Evolutionary conservation across 257 asterid genomes (phyloP).

Genomic region (Penstemon eatonii): DNA sequence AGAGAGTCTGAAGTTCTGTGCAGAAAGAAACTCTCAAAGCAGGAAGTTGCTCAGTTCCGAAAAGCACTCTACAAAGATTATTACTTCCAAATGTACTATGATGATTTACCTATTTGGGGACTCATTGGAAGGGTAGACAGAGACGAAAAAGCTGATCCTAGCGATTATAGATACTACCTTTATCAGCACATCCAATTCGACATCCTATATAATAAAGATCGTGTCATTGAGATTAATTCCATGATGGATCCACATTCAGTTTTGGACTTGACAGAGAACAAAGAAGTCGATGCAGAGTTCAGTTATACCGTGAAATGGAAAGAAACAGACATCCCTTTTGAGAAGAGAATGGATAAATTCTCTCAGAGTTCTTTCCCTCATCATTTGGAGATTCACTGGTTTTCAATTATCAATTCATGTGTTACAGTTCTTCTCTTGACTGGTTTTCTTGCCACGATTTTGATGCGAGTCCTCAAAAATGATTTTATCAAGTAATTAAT

Average conservation of each 20-base stretch:
- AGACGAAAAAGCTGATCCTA: constrained; percentile 66
- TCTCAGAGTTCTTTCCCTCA: constrained; percentile 58
- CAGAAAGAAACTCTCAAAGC: constrained; percentile 48
- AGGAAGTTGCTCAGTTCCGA: constrained; percentile 56
- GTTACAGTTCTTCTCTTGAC: constrained; percentile 67
- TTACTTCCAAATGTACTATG: constrained; percentile 76
- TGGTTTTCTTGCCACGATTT: constrained; percentile 65
- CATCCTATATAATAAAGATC: constrained; percentile 55
- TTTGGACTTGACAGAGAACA: constrained; percentile 62
- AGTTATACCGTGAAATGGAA: constrained; percentile 64
- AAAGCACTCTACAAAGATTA: constrained; percentile 72
- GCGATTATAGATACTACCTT: constrained; percentile 60
- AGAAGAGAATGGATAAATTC: constrained; percentile 73
- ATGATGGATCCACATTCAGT: constrained; percentile 65
- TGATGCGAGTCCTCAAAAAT: constrained; percentile 70
- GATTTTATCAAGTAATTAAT: constrained; percentile 67
- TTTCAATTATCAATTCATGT: constrained; percentile 70
- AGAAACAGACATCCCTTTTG: constrained; percentile 53
- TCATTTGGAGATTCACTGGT: constrained; percentile 73
- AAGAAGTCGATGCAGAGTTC: constrained; percentile 61
- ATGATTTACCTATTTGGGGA: constrained; percentile 84
- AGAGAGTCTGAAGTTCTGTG: constrained; percentile 59
- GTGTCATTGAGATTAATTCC: constrained; percentile 73
- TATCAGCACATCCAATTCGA: constrained; percentile 69
- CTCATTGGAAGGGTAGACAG: constrained; percentile 68